Evolutionary conservation across 345 rosid species (phyloP).

Genomic region (Corymbia maculata): DNA sequence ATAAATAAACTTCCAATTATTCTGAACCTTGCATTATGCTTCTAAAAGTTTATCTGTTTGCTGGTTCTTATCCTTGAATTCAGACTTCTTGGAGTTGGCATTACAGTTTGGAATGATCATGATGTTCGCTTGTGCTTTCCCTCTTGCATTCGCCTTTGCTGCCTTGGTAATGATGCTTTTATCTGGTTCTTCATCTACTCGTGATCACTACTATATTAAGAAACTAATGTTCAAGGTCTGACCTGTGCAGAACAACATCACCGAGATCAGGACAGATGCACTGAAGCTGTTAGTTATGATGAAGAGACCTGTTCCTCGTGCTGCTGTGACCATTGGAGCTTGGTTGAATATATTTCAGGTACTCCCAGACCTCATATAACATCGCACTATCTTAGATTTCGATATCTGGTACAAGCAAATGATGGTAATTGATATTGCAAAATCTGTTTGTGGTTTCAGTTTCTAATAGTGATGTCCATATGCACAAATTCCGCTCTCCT

Average conservation of each 20-base stretch:
- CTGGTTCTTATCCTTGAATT: neutral
- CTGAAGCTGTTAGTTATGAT: conserved; percentile 64
- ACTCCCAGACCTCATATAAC: neutral
- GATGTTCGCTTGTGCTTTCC: conserved; percentile 99
- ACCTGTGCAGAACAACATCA: conserved; percentile 51
- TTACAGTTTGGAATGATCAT: conserved; percentile 95
- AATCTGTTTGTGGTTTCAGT: conserved; percentile 24
- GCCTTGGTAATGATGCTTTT: conserved; percentile 32
- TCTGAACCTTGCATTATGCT: neutral
- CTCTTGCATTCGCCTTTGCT: conserved; percentile 73
- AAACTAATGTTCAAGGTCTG: neutral
- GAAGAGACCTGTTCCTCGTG: conserved; percentile 79
- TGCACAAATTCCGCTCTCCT: conserved; percentile 84
- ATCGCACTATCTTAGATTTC: neutral
- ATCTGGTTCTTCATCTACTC: neutral
- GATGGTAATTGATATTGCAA: neutral
- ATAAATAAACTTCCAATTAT: neutral
- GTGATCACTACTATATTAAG: neutral
- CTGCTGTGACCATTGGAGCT: conserved; percentile 82
- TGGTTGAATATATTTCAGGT: conserved; percentile 98
- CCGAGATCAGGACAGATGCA: conserved; percentile 84
- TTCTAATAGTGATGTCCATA: conserved; percentile 79
- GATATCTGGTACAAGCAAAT: neutral
- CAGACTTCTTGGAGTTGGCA: conserved; percentile 74
- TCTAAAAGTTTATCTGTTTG: neutral